Conservation (phyloP, 805 yeast genomes). For the Saccharomycopsis selenospora region DNA sequence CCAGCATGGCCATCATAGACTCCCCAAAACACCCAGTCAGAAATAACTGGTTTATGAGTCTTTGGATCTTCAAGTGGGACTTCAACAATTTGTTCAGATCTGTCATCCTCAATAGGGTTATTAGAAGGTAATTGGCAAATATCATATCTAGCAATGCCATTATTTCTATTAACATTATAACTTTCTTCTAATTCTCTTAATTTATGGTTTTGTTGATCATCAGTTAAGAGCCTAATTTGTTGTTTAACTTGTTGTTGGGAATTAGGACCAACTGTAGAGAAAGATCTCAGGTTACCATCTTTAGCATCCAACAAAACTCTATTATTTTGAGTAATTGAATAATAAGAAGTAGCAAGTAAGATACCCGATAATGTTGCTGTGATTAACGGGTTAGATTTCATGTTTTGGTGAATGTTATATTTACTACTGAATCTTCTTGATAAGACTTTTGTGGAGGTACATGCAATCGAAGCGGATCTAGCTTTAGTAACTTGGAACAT, state of each 20-base stretch:
- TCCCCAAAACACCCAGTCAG: constrained; percentile 93
- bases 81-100: constrained; percentile 74
- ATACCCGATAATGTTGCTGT: constrained; percentile 25
- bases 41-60: constrained; percentile 34
- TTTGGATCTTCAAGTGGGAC: constrained; percentile 65
- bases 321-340: constrained; percentile 24
- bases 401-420: background rate
- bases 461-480: background rate
- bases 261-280: constrained; percentile 20
- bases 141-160: constrained; percentile 85
- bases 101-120: constrained; percentile 90
- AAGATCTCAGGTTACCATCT: constrained; percentile 6
- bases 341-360: constrained; percentile 26
- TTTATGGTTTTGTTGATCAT: constrained; percentile 62
- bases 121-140: constrained; percentile 85
- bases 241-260: constrained; percentile 34
- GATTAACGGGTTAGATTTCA: background rate
- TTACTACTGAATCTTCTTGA: background rate
- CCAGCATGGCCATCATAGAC: constrained; percentile 97
- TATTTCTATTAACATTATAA: constrained; percentile 70
- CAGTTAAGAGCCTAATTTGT: constrained; percentile 50
- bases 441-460: background rate
- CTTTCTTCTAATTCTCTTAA: constrained; percentile 75
- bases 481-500: constrained; percentile 1
- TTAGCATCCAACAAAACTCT: constrained; percentile 24